phyloP scores from a whole-genome alignment of 1,284 basidiomycete genomes.

The Pyrrhoderma noxium region DNA sequence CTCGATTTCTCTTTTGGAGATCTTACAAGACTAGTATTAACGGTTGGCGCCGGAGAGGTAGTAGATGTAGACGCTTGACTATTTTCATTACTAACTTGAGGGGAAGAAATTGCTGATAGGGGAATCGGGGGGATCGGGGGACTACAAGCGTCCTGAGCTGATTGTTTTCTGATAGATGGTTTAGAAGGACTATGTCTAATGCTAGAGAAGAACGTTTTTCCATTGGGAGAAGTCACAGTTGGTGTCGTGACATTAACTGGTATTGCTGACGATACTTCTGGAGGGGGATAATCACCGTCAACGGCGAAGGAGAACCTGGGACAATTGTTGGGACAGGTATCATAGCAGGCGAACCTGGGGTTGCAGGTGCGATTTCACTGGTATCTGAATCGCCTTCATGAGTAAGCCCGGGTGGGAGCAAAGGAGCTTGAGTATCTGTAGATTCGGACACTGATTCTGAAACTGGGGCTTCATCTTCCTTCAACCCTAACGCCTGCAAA shows the following conservation, averaged over 20 bases:
- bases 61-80: constrained; percentile 15
- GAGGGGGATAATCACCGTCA: constrained; percentile 21
- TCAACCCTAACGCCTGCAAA: constrained; percentile 58
- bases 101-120: constrained; percentile 2
- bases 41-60: constrained; percentile 1
- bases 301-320: constrained; percentile 22
- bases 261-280: constrained; percentile 3
- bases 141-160: constrained; percentile 19
- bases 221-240: constrained; percentile 12
- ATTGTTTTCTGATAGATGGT: constrained; percentile 17
- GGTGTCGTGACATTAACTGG: constrained; percentile 4
- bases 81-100: constrained; percentile 14
- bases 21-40: constrained; percentile 32
- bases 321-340: constrained; percentile 14
- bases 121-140: constrained; percentile 23
- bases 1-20: constrained; percentile 38
- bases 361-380: constrained; percentile 23
- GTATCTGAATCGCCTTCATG: constrained; percentile 27
- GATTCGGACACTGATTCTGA: constrained; percentile 5
- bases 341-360: constrained; percentile 29
- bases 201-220: constrained; percentile 21
- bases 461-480: constrained; percentile 17
- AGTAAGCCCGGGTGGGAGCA: constrained; percentile 48
- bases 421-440: constrained; percentile 24
- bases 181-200: constrained; percentile 27